Evolutionary conservation across 2,329 filamentous ascomycete genomes (phyloP).

Genomic region (Sporothrix schenckii): DNA sequence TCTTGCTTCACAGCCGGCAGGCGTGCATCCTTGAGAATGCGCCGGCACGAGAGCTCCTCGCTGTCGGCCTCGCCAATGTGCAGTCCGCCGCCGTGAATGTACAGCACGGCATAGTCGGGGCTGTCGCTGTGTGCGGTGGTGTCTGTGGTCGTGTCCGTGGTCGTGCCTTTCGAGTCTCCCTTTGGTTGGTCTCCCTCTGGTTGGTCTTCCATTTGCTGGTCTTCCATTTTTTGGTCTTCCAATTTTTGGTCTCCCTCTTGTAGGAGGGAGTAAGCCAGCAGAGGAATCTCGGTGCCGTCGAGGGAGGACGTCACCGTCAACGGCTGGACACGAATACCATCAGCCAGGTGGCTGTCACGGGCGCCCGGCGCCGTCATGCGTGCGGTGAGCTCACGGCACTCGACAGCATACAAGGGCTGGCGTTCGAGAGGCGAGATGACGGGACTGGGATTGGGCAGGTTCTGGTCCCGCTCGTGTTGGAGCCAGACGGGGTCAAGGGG

Average conservation of each 20-base stretch:
- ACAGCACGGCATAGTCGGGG: constrained; percentile 45
- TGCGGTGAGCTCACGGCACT: constrained; percentile 47
- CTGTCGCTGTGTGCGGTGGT: not conserved
- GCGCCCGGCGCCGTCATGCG: constrained; percentile 45
- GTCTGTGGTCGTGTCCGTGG: not conserved
- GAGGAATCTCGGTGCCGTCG: constrained; percentile 44
- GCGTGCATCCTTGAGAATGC: constrained; percentile 43
- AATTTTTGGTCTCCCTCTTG: not conserved
- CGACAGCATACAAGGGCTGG: constrained; percentile 48
- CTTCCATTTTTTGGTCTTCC: too few relatives aligned
- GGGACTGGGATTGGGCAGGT: constrained; percentile 39
- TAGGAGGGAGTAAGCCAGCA: constrained; percentile 42
- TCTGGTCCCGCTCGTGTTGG: constrained; percentile 43
- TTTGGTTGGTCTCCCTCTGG: too few relatives aligned
- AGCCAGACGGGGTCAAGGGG: constrained; percentile 49
- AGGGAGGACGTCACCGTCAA: constrained; percentile 43
- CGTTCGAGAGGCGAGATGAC: constrained; percentile 41
- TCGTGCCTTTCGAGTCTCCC: not conserved
- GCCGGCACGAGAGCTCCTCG: constrained; percentile 53
- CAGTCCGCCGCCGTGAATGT: constrained; percentile 55
- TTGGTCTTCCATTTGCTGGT: not conserved
- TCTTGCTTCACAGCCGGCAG: constrained; percentile 25
- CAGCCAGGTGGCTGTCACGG: constrained; percentile 45
- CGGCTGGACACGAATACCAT: constrained; percentile 41
- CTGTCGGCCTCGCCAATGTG: constrained; percentile 53